Evolutionary conservation across 208 protist genomes (phyloP).

Genomic region (Wallacemonas sp.): DNA sequence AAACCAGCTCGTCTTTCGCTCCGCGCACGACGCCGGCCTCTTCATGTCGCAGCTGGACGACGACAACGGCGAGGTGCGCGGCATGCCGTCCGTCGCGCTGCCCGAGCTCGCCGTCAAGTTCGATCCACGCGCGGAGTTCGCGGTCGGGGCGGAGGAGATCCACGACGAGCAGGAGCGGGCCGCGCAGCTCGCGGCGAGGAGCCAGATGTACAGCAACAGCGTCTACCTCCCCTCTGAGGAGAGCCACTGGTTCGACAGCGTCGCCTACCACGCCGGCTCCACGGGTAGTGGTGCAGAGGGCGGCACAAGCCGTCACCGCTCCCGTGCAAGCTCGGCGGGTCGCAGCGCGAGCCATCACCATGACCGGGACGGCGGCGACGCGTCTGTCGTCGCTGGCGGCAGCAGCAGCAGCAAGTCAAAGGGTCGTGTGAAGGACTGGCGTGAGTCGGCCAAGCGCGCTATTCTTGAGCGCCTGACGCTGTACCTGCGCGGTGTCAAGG

Average conservation of each 20-base stretch:
- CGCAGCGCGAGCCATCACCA: too few relatives aligned
- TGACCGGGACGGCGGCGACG: constrained; percentile 1
- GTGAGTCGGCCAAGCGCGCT: constrained; percentile 64
- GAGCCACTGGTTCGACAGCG: constrained; percentile 30
- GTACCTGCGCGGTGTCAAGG: constrained; percentile 55
- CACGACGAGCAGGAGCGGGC: constrained; percentile 21
- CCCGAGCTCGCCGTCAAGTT: constrained; percentile 40
- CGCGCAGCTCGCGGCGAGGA: constrained; percentile 29
- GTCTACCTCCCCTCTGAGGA: constrained; percentile 47
- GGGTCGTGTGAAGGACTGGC: constrained; percentile 43
- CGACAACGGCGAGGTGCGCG: constrained; percentile 6
- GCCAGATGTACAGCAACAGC: constrained; percentile 47
- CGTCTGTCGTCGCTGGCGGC: too few relatives aligned
- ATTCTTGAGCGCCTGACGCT: constrained; percentile 82
- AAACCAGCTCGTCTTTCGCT: constrained; percentile 8
- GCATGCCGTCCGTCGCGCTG: constrained; percentile 16
- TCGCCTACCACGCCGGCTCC: constrained; percentile 25
- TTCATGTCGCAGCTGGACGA: constrained; percentile 11
- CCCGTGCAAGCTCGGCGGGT: constrained; percentile 26
- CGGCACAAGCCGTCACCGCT: constrained; percentile 22
- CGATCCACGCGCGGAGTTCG: constrained; percentile 37
- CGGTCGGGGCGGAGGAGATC: constrained; percentile 24
- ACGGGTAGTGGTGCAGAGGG: too few relatives aligned
- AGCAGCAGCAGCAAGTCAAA: not conserved
- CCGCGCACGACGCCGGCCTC: not conserved